phyloP scores from a whole-genome alignment of 1,284 basidiomycete genomes.

The Trametes hirsuta region DNA sequence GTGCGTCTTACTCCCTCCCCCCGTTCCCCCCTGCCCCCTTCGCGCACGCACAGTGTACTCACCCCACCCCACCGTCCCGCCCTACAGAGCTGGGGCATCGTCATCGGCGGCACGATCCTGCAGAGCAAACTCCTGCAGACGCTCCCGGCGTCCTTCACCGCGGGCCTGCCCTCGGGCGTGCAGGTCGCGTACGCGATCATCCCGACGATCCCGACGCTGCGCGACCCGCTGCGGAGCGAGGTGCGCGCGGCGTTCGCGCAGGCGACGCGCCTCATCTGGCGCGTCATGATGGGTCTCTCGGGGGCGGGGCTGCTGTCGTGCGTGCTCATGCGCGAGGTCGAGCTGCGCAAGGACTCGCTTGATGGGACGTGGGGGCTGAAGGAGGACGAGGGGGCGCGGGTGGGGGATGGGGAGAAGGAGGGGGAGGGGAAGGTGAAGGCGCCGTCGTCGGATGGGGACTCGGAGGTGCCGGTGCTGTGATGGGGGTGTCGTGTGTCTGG shows the following conservation, averaged over 20 bases:
- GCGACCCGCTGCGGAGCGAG: conserved; percentile 6
- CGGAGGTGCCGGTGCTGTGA: neutral
- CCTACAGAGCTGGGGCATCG: conserved; percentile 22
- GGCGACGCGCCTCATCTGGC: conserved; percentile 16
- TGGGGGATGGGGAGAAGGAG: neutral
- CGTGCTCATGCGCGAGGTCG: conserved; percentile 16
- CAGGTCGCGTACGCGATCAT: conserved; percentile 23
- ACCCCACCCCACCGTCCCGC: neutral
- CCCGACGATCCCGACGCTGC: conserved; percentile 6
- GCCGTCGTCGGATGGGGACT: neutral
- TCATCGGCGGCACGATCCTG: conserved; percentile 20
- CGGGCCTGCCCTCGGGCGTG: conserved; percentile 6
- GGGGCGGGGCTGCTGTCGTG: conserved; percentile 15
- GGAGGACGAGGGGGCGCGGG: neutral
- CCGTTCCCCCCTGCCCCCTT: too few species aligned
- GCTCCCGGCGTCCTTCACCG: conserved; percentile 15
- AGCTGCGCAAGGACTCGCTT: conserved; percentile 10
- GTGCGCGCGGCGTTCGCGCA: conserved; percentile 21
- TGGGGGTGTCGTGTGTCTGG: too few species aligned
- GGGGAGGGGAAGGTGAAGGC: neutral
- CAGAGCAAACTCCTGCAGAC: conserved; percentile 16
- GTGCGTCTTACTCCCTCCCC: neutral
- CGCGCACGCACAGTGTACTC: too few species aligned
- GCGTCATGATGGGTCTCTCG: conserved; percentile 14
- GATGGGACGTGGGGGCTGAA: conserved; percentile 22